Evolutionary conservation across 768 basidiomycete genomes (phyloP), one percentile per base, ranked within the genome.

Genomic region (Suillus subalutaceus): DNA sequence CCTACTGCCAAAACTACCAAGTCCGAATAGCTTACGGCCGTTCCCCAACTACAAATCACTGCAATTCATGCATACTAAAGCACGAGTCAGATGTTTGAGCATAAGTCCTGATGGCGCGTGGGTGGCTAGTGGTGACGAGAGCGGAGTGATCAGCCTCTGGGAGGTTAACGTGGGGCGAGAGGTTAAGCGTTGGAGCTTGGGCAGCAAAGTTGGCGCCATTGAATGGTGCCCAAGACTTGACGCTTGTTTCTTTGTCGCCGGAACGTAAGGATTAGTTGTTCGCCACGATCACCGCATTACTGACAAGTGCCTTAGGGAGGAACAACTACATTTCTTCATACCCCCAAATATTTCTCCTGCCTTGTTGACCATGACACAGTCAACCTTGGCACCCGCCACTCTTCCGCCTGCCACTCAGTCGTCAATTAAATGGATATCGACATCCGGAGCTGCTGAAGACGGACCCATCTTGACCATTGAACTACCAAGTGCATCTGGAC

Each of bases 191-290:
- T 99, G 96, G 95, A 85, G 86, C 72, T 87, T 98, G 69, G 85
- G 87, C 64, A 80, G 85, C 69, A 93, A 90, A 72, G 85, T 99
- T 68, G 91, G 92, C 55, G 85, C 92, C 37, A 78, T 97, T 10
- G 94, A 94, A 65, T 99, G 97, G 97, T 97, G 94, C 74, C 96
- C 97, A 23, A 87, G 94, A 72, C 84, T 81, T 65, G 95, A 96
- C 72, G 86, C 90, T 70, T 86, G 81, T 69, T 93, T 91, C 77
- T 90, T 96, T 71, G 88, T 87, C 30, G 89, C 91, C 69, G 90
- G 88, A 70, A 79, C 89, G 94, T 96, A 75, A 77, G 94, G 86
- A 30, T 53, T 53, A 32, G 50, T 48, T 62, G 46, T 70, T 53
- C 46, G 35, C 63, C 58, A 64, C 62, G 62, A 59, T 56, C 15